Base-by-base conservation (phyloP, 805 yeast species). In the Lachancea sp. region DNA sequence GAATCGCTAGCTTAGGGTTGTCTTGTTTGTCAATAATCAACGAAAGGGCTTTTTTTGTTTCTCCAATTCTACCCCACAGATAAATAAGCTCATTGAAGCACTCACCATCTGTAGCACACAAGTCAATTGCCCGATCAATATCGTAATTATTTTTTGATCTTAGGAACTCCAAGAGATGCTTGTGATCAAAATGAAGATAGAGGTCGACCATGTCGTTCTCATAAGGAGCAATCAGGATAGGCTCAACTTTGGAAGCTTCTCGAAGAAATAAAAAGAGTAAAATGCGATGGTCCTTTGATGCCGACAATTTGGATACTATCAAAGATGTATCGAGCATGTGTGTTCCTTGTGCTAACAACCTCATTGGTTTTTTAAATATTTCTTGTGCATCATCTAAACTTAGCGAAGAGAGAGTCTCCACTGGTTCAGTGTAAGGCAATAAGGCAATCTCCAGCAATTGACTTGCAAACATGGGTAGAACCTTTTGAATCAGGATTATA, bases 41-140 rank as follows among this genome's bases (percentile, higher is more conserved):
- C 42, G 69, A 72, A 51, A 90, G 63, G 0, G 97, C 97, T 45
- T 77, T 74, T 45, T 72, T 72, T 42, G 80, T 77, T 49, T 84
- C 83, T 1, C 98, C 97, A 19, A 84, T 79, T 51, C 78, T 77
- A 4, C 95, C 94, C 45, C 86, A 70, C 22, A 92, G 61, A 53
- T 77, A 88, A 0, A 92, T 95, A 29, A 88, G 67, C 53, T 90
- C 97, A 29, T 80, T 77, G 29, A 70, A 71, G 8, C 51, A 31
- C 7, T 52, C 52, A 29, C 73, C 70, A 1, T 70, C 69, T 17
- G 70, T 64, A 8, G 56, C 43, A 52, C 95, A 85, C 1, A 81
- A 58, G 11, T 64, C 60, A n/a, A 89, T 75, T 0, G 96, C 95
- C 23, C 57, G 50, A 30, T 78, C 83, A 31, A 88, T 74, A 45